These are phyloP conservation scores for Porogramme epimiltina DNA, from an alignment of 1,284 basidiomycete species.

Conservation along the genomic window DNA sequence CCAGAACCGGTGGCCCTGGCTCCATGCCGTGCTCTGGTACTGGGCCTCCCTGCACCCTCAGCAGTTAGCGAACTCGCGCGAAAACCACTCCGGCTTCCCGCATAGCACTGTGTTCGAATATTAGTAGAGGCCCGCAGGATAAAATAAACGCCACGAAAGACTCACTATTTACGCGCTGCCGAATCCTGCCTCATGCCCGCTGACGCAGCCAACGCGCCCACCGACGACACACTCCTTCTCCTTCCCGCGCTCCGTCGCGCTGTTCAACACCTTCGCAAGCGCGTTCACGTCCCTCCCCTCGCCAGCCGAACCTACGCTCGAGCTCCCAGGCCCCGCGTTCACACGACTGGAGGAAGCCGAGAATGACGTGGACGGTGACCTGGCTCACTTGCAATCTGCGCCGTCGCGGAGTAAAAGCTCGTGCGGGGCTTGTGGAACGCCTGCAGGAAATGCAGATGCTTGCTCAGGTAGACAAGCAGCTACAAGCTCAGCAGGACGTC, in stretches of 20 bases:
- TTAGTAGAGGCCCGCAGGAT: background rate
- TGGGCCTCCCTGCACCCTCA: conserved; percentile 96
- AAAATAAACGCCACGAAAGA: conserved; percentile 19
- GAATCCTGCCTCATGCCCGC: conserved; percentile 73
- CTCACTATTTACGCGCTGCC: conserved; percentile 96
- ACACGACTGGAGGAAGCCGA: background rate
- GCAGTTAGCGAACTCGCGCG: conserved; percentile 97
- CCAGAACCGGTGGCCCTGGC: conserved; percentile 94
- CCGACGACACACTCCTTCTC: conserved; percentile 30
- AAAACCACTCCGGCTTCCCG: conserved; percentile 92
- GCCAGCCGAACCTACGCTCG: conserved; percentile 6
- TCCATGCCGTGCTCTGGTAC: conserved; percentile 98
- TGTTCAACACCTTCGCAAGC: conserved; percentile 35
- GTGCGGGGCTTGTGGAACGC: conserved; percentile 88
- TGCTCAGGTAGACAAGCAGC: conserved; percentile 94
- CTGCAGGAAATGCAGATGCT: conserved; percentile 97
- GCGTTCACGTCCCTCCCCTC: conserved; percentile 29
- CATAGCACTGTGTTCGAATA: conserved; percentile 77
- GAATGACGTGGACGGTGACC: background rate
- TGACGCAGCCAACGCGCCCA: conserved; percentile 24
- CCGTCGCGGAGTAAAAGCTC: conserved; percentile 73
- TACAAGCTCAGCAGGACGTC: conserved; percentile 92
- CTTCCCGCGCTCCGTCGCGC: conserved; percentile 35
- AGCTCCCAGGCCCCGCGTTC: conserved; percentile 1
- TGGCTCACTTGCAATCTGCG: conserved; percentile 33